These are phyloP conservation scores for Rhodotorula sp. DNA, from an alignment of 1,284 basidiomycete species.

Conservation along the genomic window DNA sequence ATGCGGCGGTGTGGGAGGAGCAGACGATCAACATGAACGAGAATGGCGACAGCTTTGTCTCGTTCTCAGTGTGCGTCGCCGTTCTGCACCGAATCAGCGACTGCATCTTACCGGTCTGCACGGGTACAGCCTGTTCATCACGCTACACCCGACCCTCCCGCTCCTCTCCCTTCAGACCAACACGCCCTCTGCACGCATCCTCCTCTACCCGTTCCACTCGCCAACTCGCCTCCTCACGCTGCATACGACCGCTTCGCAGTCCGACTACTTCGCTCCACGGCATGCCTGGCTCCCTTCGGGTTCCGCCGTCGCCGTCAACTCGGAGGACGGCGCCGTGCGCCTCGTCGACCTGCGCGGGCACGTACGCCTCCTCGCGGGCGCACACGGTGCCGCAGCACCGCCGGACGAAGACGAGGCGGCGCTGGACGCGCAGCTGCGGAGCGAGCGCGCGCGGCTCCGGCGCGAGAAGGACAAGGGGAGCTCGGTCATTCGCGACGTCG, in stretches of 20 bases:
- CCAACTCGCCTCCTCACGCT: constrained; percentile 37
- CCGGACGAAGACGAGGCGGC: constrained; percentile 20
- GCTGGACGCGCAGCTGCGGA: constrained; percentile 12
- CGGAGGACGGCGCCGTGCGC: constrained; percentile 45
- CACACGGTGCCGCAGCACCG: constrained; percentile 44
- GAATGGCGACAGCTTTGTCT: constrained; percentile 42
- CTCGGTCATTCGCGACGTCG: constrained; percentile 38
- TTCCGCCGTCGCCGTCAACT: constrained; percentile 38
- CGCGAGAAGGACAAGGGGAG: constrained; percentile 42
- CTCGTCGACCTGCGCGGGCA: constrained; percentile 40
- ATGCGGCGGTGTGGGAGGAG: constrained; percentile 6
- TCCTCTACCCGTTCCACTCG: constrained; percentile 44
- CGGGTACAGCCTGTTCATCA: constrained; percentile 35
- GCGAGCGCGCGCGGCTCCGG: constrained; percentile 36
- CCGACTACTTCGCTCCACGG: constrained; percentile 42
- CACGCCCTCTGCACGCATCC: constrained; percentile 39
- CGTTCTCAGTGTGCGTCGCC: constrained; percentile 43
- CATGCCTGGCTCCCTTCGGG: constrained; percentile 41
- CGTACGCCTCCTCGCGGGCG: constrained; percentile 18
- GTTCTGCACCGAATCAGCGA: background rate
- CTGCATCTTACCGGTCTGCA: background rate
- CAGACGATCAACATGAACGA: constrained; percentile 43
- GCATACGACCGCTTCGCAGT: constrained; percentile 42
- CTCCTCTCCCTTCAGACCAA: constrained; percentile 44
- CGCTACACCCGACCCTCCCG: constrained; percentile 42